These are phyloP conservation scores for Podaxis mareebaensis DNA, from an alignment of 768 basidiomycete genomes.

Conservation along the genomic window DNA sequence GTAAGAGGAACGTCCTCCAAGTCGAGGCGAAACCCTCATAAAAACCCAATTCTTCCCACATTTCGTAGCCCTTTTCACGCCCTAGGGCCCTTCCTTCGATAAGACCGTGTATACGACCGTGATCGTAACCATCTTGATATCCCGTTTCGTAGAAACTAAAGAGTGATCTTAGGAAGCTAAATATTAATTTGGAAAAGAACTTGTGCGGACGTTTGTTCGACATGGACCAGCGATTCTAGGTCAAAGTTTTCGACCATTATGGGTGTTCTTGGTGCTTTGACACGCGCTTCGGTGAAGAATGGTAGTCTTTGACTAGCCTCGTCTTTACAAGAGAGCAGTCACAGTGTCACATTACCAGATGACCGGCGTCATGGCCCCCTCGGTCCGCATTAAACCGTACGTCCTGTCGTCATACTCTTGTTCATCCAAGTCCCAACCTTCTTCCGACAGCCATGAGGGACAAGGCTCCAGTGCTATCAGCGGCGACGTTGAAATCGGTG, in stretches of 20 bases:
- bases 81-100: conserved; percentile 92
- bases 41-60: conserved; percentile 95
- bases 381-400: conserved; percentile 61
- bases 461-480: conserved; percentile 38
- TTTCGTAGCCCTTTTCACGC: conserved; percentile 87
- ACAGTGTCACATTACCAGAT: too few species aligned
- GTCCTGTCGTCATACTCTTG: conserved; percentile 26
- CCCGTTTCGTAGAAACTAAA: conserved; percentile 80
- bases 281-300: background rate
- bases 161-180: background rate
- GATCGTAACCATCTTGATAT: conserved; percentile 71
- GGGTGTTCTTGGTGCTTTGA: background rate
- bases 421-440: background rate
- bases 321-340: too few species aligned
- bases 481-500: conserved; percentile 55
- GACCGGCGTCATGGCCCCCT: too few species aligned
- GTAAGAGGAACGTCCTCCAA: conserved; percentile 41
- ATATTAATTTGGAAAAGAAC: background rate
- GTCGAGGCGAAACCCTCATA: conserved; percentile 83
- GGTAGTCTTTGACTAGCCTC: background rate
- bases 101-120: conserved; percentile 77
- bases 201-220: conserved; percentile 2
- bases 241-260: too few species aligned
- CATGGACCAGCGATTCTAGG: background rate
- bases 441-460: conserved; percentile 53